Evolutionary conservation across 176 grass and related monocot species (phyloP).

Genomic region (Bromus sterilis): DNA sequence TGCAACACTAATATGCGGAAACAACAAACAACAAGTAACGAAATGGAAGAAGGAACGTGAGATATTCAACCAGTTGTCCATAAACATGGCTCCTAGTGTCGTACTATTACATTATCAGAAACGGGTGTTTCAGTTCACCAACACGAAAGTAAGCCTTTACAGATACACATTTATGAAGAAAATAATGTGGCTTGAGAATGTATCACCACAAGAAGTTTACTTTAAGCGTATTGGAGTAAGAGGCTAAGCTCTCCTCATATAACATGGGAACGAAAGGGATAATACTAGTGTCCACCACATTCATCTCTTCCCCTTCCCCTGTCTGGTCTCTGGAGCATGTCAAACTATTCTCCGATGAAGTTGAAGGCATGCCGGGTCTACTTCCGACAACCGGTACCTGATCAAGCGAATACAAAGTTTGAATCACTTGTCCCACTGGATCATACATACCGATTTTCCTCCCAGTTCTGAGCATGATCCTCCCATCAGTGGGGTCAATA

Average conservation of each 20-base stretch:
- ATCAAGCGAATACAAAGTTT: not conserved
- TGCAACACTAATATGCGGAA: too few species aligned
- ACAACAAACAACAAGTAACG: too few species aligned
- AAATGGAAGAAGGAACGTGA: too few species aligned
- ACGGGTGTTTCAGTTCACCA: too few species aligned
- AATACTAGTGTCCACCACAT: not conserved
- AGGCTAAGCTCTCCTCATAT: not conserved
- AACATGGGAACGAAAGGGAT: not conserved
- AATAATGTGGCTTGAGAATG: too few species aligned
- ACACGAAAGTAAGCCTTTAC: too few species aligned
- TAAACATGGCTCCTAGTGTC: too few species aligned
- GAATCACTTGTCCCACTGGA: not conserved
- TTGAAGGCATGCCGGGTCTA: not conserved
- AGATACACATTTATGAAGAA: too few species aligned
- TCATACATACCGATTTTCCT: not conserved
- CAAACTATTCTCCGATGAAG: not conserved
- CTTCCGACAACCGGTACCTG: not conserved
- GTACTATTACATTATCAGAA: too few species aligned
- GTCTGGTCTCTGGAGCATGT: not conserved
- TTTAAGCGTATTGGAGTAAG: not conserved
- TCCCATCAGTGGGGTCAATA: not conserved
- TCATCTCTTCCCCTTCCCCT: not conserved
- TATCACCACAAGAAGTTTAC: too few species aligned
- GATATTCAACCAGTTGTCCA: too few species aligned
- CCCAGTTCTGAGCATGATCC: not conserved